A percentile compares a stretch with the other conserved stretches of the same genome.
Evolutionary conservation across 1,284 basidiomycete genomes (phyloP).

Genomic region (Cryptococcus sp.): DNA sequence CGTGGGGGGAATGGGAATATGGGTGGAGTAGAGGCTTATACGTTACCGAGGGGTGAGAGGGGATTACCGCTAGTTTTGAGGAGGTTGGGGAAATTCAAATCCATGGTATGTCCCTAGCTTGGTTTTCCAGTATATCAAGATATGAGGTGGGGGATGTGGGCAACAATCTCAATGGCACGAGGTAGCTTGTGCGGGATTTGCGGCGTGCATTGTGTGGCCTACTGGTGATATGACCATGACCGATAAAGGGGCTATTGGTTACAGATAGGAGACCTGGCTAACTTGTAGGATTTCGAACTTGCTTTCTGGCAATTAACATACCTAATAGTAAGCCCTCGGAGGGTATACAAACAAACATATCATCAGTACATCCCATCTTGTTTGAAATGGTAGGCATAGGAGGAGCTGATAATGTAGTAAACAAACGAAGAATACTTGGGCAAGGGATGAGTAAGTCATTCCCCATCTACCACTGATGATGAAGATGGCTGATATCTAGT

Average conservation of each 20-base stretch:
- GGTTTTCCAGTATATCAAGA: too few species aligned
- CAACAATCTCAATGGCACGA: too few species aligned
- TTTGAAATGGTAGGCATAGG: background rate
- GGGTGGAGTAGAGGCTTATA: background rate
- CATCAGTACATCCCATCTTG: slow-evolving; percentile 33
- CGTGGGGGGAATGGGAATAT: background rate
- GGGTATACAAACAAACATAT: slow-evolving; percentile 63
- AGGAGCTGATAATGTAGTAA: slow-evolving; percentile 22
- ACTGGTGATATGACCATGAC: too few species aligned
- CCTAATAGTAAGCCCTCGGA: slow-evolving; percentile 77
- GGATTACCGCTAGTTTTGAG: slow-evolving; percentile 74
- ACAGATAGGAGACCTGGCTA: too few species aligned
- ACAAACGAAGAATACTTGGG: slow-evolving; percentile 99
- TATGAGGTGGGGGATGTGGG: background rate
- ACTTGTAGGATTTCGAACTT: slow-evolving; percentile 79
- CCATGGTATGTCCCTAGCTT: slow-evolving; percentile 61
- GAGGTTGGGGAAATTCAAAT: slow-evolving; percentile 70
- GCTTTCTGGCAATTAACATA: slow-evolving; percentile 92
- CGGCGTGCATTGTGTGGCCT: too few species aligned
- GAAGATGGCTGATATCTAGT: slow-evolving; percentile 16
- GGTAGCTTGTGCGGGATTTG: too few species aligned
- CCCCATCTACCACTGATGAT: background rate
- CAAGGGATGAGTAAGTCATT: slow-evolving; percentile 71
- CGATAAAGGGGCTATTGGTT: too few species aligned
- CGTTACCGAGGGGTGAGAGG: slow-evolving; percentile 38